phyloP scores from a whole-genome alignment of 1,139 yeast genomes.

The Nakaseomyces bracarensis region DNA sequence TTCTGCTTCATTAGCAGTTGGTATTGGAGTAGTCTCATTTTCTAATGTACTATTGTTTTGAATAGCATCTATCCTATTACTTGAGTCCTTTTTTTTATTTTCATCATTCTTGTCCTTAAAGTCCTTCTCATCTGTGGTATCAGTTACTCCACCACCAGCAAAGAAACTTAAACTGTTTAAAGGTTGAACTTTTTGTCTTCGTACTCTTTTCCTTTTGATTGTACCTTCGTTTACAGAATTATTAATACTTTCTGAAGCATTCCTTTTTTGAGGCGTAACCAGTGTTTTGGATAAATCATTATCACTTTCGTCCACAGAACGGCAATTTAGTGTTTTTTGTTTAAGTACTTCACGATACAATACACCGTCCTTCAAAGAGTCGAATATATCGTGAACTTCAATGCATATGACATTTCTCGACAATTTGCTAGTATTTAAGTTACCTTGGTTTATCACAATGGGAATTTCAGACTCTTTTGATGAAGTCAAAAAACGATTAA shows the following conservation, averaged over 20 bases:
- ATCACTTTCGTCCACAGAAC: too few species aligned
- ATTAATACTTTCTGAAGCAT: not conserved
- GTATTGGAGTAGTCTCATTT: too few species aligned
- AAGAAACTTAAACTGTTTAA: slow-evolving; percentile 33
- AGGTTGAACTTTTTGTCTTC: slow-evolving; percentile 25
- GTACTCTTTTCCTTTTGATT: slow-evolving; percentile 16
- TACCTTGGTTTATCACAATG: not conserved
- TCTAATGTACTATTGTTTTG: too few species aligned
- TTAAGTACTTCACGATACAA: not conserved
- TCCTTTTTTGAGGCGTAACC: slow-evolving; percentile 4
- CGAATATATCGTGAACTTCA: not conserved
- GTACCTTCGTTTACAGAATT: not conserved
- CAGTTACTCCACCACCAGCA: slow-evolving; percentile 32
- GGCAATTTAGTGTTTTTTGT: not conserved
- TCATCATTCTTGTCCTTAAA: not conserved
- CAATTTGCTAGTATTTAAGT: not conserved
- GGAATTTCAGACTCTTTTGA: not conserved
- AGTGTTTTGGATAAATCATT: too few species aligned
- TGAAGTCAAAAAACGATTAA: slow-evolving; percentile 1
- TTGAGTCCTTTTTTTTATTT: not conserved
- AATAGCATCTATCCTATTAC: too few species aligned
- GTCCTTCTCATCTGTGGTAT: too few species aligned
- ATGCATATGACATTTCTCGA: not conserved
- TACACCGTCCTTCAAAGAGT: not conserved
- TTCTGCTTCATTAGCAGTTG: too few species aligned